These are phyloP conservation scores for Collybia nuda DNA, from an alignment of 768 basidiomycete genomes.

Conservation along the genomic window DNA sequence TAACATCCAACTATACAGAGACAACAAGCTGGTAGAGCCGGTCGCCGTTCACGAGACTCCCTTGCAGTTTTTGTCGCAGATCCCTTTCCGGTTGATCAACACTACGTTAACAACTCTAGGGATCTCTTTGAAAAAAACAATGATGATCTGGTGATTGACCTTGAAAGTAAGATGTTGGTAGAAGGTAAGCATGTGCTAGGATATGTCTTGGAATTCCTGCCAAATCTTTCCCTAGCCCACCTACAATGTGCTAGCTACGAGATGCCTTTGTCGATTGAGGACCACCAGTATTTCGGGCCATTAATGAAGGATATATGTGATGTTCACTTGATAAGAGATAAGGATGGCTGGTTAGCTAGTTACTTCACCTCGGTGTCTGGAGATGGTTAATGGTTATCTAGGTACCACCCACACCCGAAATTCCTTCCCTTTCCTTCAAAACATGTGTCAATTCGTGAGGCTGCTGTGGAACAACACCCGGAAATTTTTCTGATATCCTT, in stretches of 20 bases:
- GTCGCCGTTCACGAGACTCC: constrained; percentile 77
- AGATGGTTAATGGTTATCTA: constrained; percentile 21
- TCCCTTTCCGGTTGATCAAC: constrained; percentile 65
- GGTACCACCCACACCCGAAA: constrained; percentile 83
- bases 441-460: constrained; percentile 65
- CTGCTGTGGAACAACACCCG: not conserved
- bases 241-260: constrained; percentile 87
- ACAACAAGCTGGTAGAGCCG: constrained; percentile 89
- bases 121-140: constrained; percentile 65
- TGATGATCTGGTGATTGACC: constrained; percentile 67
- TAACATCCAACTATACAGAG: constrained; percentile 42
- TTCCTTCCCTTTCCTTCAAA: constrained; percentile 76
- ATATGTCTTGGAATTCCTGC: not conserved
- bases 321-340: constrained; percentile 57
- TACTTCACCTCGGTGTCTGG: not conserved
- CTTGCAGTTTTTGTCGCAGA: constrained; percentile 76
- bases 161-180: constrained; percentile 70
- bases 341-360: constrained; percentile 80
- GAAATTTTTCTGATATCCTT: not conserved
- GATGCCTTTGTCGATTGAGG: constrained; percentile 72
- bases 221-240: constrained; percentile 47
- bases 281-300: constrained; percentile 73
- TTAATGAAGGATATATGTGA: constrained; percentile 59
- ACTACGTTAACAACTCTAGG: constrained; percentile 69
- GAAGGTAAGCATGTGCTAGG: constrained; percentile 42